phyloP scores from a whole-genome alignment of 2,329 filamentous ascomycete species.

The Hypoxylon sp. region DNA sequence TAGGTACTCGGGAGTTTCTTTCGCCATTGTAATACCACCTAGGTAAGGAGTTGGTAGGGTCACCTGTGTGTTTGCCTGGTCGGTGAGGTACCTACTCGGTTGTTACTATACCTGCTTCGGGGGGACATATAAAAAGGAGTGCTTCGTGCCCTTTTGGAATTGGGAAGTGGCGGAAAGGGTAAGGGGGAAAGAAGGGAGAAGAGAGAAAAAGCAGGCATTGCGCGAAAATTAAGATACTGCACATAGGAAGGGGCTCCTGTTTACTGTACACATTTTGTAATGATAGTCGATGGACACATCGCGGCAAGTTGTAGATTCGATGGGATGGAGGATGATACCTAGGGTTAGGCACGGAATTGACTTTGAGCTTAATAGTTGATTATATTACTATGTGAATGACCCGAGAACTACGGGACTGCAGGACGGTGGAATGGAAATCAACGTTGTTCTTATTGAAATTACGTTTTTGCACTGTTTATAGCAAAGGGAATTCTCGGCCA shows the following conservation, averaged over 20 bases:
- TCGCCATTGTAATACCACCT: background rate
- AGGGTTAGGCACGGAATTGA: background rate
- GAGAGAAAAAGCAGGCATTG: background rate
- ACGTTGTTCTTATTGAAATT: too few relatives aligned
- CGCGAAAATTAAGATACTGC: background rate
- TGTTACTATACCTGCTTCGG: background rate
- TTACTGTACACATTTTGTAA: constrained; percentile 42
- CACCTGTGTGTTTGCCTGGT: background rate
- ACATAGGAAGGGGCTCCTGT: constrained; percentile 12
- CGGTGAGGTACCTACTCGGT: background rate
- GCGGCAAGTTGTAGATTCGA: constrained; percentile 37
- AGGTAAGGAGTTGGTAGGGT: background rate
- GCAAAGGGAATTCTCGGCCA: too few relatives aligned
- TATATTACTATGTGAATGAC: background rate
- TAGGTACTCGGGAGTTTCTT: background rate
- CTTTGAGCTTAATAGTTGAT: background rate
- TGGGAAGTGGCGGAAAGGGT: background rate
- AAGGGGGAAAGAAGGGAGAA: background rate
- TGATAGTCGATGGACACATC: constrained; percentile 23
- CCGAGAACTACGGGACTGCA: too few relatives aligned
- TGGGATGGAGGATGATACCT: constrained; percentile 20
- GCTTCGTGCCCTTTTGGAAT: background rate
- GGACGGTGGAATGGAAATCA: too few relatives aligned
- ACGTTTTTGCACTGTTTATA: too few relatives aligned
- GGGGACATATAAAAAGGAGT: background rate